Evolutionary conservation across 2,329 filamentous ascomycete species (phyloP), one percentile per base, ranked within the genome.

Genomic region (Trichoderma koningii): DNA sequence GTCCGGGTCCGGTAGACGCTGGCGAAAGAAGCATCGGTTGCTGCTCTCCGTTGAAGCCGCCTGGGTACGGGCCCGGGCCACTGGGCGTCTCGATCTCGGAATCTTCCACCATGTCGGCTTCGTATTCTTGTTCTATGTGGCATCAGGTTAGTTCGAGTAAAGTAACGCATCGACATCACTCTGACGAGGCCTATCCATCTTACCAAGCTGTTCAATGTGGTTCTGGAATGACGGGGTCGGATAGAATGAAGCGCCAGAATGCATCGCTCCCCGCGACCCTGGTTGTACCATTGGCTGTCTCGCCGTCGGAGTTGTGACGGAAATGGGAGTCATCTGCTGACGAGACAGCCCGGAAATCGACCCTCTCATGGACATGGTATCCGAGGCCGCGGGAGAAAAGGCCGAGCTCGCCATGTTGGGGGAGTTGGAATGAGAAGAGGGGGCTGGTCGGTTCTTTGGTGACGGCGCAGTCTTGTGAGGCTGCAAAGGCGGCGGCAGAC

Each of bases 131-230:
- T 82, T 98, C 94, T 97, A 82, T 82, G 84, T 81, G n/a, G 7
- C 6, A 41, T 1, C 19, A n/a, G 7, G 41, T 63, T 57, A 51
- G 42, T 34, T 14, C 12, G 1, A 38, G 34, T 12, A 53, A 50
- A n/a, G 3, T 7, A 28, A 10, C 14, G 12, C 44, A 45, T 10
- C 17, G 2, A 34, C 19, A 17, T 19, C 12, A 12, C 14, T 30
- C 14, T 5, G 10, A 7, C 5, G 6, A 12, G 30, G 26, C n/a
- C 17, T 2, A 12, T 26, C 7, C 2, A 5, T 83, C 93, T 91
- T 92, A 90, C 94, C 94, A 77, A 98, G 87, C 83, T 97, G 92
- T 78, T 96, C 91, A 78, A 96, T 93, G 77, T 97, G 94, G 76
- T 91, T 95, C 75, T 96, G 92, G 79, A 96, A 97, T 2, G 81